Evolutionary conservation across 75 land plant species (phyloP), one percentile per base, ranked within the genome.

Genomic region (Ceratopteris richardii): DNA sequence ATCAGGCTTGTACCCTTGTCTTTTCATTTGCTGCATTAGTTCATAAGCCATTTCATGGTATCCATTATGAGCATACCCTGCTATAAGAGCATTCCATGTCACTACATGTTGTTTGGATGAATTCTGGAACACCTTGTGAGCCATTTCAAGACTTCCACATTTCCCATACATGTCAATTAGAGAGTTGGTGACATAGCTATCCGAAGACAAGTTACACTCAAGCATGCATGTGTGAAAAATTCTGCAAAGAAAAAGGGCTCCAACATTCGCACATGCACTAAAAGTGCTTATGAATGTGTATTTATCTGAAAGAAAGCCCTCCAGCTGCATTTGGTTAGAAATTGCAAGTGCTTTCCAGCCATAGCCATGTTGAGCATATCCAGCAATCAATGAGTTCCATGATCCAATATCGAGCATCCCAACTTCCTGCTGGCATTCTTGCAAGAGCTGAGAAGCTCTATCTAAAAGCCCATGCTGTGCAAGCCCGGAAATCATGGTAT

Each of bases 71-170:
- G 50, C 86, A 66, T 75, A 78, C 7, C 81, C 86, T 10, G 57
- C 5, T 7, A 82, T 75, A 78, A 82, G 74, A 0, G 81, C 74
- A 23, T 72, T 82, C 86, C 86, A 82, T 23, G 86, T 71, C 2
- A 43, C 77, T 37, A 24, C 57, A 57, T 48, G 53, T 55, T 28
- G 42, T 43, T 17, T 67, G 52, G 33, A 6, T 51, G 39, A 68
- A 71, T 64, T 72, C 77, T 60, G 50, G 26, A 60, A 60, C 51
- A 73, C 41, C 17, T 47, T 44, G 51, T 62, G 51, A 11, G 82
- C 82, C 17, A 56, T 44, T 27, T 60, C 71, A 39, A 85, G 24
- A 19, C 29, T 21, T 2, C 87, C 82, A 61, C 86, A 82, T 12
- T 72, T 79, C n/a, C 55, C 33, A 37, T 85, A 85, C 86, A 85